These are phyloP conservation scores for Acidomyces sp. DNA, from an alignment of 495 filamentous ascomycete genomes.

Conservation along the genomic window DNA sequence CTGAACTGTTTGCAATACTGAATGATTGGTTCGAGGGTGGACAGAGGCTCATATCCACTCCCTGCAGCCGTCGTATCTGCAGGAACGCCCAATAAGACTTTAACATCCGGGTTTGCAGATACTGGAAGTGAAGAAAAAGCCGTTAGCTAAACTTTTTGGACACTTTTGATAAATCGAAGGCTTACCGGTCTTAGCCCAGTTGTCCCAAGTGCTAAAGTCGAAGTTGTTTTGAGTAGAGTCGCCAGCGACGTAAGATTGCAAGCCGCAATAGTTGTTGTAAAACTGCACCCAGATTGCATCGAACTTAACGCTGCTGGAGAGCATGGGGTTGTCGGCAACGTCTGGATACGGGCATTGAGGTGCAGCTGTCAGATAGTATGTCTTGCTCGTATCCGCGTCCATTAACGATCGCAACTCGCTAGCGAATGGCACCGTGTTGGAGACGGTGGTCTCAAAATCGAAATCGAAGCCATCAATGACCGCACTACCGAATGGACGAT, in stretches of 20 bases:
- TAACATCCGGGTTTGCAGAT: conserved; percentile 48
- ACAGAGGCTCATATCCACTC: conserved; percentile 42
- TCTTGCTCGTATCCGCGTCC: conserved; percentile 12
- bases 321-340: conserved; percentile 19
- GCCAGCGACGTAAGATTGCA: conserved; percentile 38
- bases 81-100: conserved; percentile 54
- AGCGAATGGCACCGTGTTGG: conserved; percentile 18
- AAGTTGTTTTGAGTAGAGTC: conserved; percentile 41
- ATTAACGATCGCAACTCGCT: conserved; percentile 20
- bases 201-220: conserved; percentile 60
- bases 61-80: conserved; percentile 45
- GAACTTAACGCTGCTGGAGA: conserved; percentile 15
- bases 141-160: too few relatives aligned
- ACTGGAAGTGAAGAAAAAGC: too few relatives aligned
- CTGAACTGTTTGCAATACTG: conserved; percentile 12
- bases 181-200: conserved; percentile 52
- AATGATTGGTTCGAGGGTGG: conserved; percentile 27
- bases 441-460: conserved; percentile 21
- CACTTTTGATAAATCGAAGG: too few relatives aligned
- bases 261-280: conserved; percentile 48
- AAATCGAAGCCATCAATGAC: conserved; percentile 24
- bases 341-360: conserved; percentile 23
- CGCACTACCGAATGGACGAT: conserved; percentile 20
- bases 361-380: conserved; percentile 19
- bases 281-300: conserved; percentile 20